These are phyloP conservation scores for Linnemannia schmuckeri DNA, from an alignment of 192 early-diverging fungal genomes.

Conservation along the genomic window DNA sequence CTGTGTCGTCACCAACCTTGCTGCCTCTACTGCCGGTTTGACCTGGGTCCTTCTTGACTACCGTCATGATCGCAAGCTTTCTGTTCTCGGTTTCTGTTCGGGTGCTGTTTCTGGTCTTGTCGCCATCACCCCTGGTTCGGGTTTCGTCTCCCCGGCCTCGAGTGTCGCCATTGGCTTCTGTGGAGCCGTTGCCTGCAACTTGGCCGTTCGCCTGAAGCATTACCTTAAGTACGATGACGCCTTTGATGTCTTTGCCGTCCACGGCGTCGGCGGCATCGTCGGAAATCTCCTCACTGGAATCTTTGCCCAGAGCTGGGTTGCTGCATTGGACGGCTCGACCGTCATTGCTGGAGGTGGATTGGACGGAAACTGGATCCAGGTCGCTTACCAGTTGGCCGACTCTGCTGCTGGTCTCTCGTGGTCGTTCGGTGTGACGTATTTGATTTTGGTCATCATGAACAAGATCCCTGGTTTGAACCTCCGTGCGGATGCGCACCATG, in stretches of 20 bases:
- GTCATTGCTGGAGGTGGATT: constrained; percentile 77
- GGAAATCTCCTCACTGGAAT: constrained; percentile 93
- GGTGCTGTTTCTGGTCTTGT: constrained; percentile 94
- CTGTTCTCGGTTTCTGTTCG: constrained; percentile 93
- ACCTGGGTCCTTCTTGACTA: constrained; percentile 90
- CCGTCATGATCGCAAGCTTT: constrained; percentile 83
- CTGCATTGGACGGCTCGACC: constrained; percentile 73
- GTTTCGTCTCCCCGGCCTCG: constrained; percentile 88
- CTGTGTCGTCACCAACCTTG: constrained; percentile 86
- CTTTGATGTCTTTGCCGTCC: constrained; percentile 92
- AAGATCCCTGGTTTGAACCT: constrained; percentile 82
- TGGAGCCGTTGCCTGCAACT: constrained; percentile 82
- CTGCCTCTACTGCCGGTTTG: constrained; percentile 84
- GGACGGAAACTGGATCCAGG: constrained; percentile 76
- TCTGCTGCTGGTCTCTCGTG: constrained; percentile 77
- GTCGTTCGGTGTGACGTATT: constrained; percentile 80
- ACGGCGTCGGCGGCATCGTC: constrained; percentile 87
- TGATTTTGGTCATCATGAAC: constrained; percentile 83
- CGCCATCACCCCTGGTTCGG: constrained; percentile 92
- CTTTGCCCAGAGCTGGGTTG: constrained; percentile 87
- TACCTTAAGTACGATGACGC: constrained; percentile 91
- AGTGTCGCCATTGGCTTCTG: constrained; percentile 85
- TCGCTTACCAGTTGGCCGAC: constrained; percentile 85
- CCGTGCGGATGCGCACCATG: constrained; percentile 79
- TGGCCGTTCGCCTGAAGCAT: constrained; percentile 86